phyloP scores from a whole-genome alignment of 2,329 filamentous ascomycete species.

The Alternaria infectoria region DNA sequence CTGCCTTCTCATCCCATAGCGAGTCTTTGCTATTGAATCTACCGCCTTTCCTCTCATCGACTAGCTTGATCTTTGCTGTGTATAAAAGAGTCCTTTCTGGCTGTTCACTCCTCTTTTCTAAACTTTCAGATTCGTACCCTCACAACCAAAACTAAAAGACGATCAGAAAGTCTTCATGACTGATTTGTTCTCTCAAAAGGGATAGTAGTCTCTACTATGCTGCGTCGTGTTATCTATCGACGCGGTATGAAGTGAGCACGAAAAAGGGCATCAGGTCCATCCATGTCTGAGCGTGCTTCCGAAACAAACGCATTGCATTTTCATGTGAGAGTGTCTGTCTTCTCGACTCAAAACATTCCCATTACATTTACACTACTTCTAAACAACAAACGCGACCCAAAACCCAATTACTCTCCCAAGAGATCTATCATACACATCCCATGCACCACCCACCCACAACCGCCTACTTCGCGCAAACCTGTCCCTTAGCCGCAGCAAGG shows the following conservation, averaged over 20 bases:
- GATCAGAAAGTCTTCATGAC: too few relatives aligned
- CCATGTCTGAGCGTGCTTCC: not conserved
- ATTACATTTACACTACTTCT: not conserved
- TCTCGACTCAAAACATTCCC: rapidly evolving
- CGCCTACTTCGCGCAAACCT: not conserved
- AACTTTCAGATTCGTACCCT: not conserved
- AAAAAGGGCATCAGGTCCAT: too few relatives aligned
- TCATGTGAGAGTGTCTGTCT: not conserved
- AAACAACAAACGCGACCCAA: not conserved
- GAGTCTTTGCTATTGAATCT: not conserved
- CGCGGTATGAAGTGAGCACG: too few relatives aligned
- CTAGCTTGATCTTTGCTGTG: not conserved
- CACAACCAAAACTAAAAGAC: too few relatives aligned
- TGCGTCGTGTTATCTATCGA: too few relatives aligned
- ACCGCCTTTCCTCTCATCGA: not conserved
- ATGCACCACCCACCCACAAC: too few relatives aligned
- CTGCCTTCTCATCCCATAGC: not conserved
- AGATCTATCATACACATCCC: not conserved
- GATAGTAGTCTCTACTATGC: too few relatives aligned
- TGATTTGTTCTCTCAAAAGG: too few relatives aligned
- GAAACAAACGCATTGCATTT: too few relatives aligned
- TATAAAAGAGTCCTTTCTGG: not conserved
- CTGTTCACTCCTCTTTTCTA: not conserved
- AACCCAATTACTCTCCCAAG: not conserved
- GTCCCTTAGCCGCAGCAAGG: conserved; percentile 9